phyloP scores from a whole-genome alignment of 129 eudicot species.

The Artemisia argyi region DNA sequence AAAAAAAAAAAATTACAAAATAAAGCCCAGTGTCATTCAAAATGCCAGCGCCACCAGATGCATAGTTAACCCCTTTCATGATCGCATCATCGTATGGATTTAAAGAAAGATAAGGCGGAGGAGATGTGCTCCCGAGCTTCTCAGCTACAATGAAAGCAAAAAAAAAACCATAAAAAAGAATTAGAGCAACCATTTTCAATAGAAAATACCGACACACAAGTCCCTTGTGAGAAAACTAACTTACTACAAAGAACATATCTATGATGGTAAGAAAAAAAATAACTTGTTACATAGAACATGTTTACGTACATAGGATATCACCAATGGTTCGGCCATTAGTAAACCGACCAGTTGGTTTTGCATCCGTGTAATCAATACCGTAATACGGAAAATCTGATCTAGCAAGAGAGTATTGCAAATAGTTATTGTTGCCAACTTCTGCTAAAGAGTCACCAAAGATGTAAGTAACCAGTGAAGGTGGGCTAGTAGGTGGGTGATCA shows the following conservation, averaged over 20 bases:
- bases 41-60: constrained; percentile 98
- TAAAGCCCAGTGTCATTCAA: constrained; percentile 88
- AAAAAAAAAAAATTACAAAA: constrained; percentile 44
- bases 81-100: constrained; percentile 54
- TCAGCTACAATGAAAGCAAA: constrained; percentile 50
- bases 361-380: constrained; percentile 61
- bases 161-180: no score
- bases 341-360: constrained; percentile 79
- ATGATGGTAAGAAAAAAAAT: neutral
- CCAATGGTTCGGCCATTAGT: constrained; percentile 95
- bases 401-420: constrained; percentile 67
- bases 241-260: no score
- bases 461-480: constrained; percentile 54
- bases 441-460: constrained; percentile 87
- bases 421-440: constrained; percentile 92
- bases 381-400: constrained; percentile 72
- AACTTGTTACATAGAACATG: neutral
- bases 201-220: neutral
- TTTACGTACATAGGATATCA: constrained; percentile 66
- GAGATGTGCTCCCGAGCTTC: constrained; percentile 77
- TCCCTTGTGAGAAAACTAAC: no score
- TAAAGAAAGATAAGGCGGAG: constrained; percentile 83
- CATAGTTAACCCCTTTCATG: constrained; percentile 82
- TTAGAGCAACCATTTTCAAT: no score
- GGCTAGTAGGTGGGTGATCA: neutral